Conservation (phyloP, 2,329 filamentous ascomycete species). For the Stagonosporopsis rhizophila region DNA sequence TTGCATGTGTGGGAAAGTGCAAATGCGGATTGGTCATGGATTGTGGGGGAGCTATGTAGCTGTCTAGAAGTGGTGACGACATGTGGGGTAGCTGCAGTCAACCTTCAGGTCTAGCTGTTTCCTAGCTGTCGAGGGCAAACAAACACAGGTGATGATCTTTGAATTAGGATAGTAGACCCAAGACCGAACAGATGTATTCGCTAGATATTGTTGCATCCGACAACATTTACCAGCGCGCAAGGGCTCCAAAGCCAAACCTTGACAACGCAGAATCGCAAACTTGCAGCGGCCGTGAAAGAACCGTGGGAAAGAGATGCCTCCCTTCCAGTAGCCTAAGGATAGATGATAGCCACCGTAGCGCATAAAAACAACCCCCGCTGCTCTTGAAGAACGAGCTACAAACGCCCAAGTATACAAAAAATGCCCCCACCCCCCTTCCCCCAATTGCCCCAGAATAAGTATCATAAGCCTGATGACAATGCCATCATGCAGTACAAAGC, state of each 20-base stretch:
- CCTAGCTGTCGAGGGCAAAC: background rate
- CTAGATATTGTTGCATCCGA: background rate
- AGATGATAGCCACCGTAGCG: slow-evolving; percentile 6
- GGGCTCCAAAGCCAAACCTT: background rate
- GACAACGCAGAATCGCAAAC: background rate
- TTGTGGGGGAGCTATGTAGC: slow-evolving; percentile 12
- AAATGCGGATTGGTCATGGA: slow-evolving; percentile 1
- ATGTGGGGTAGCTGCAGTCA: slow-evolving; percentile 27
- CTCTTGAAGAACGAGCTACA: background rate
- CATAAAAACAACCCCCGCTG: background rate
- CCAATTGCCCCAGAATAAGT: background rate
- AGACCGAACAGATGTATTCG: slow-evolving; percentile 1
- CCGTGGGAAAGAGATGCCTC: slow-evolving; percentile 6
- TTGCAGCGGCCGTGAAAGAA: slow-evolving; percentile 5
- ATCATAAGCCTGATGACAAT: slow-evolving; percentile 3
- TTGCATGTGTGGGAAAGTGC: background rate
- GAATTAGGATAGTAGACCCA: background rate
- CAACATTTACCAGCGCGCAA: background rate
- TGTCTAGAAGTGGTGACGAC: slow-evolving; percentile 20
- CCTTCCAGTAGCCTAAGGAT: slow-evolving; percentile 13
- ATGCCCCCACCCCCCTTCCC: no score
- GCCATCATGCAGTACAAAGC: slow-evolving; percentile 11
- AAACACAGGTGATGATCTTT: background rate
- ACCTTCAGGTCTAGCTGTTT: background rate
- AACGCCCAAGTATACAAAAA: slow-evolving; percentile 9